Percentiles rank a stretch among this genome's conserved stretches.
These are phyloP conservation scores for Boechera stricta DNA, from an alignment of 345 rosid genomes.

Conservation along the genomic window DNA sequence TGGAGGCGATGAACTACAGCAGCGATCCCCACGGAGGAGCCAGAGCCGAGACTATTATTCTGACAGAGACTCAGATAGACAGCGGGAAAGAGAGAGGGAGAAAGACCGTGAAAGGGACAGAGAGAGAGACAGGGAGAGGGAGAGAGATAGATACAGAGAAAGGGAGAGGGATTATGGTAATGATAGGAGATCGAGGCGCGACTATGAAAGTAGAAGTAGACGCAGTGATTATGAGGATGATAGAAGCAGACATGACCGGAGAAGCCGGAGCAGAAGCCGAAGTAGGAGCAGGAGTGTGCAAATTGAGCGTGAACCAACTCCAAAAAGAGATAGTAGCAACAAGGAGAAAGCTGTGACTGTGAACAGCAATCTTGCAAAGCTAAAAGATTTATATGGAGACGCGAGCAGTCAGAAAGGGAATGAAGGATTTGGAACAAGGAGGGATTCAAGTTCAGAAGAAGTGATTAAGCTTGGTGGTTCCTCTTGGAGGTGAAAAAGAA, in stretches of 20 bases:
- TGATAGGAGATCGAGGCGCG: conserved; percentile 53
- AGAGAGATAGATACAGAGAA: conserved; percentile 49
- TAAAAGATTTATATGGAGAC: conserved; percentile 89
- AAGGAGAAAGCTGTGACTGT: conserved; percentile 59
- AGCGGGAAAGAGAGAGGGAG: conserved; percentile 52
- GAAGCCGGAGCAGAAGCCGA: conserved; percentile 68
- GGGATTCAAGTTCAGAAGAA: conserved; percentile 75
- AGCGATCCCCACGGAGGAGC: conserved; percentile 73
- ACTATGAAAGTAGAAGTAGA: conserved; percentile 52
- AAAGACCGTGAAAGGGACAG: conserved; percentile 50
- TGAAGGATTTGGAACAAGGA: conserved; percentile 54
- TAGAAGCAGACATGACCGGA: conserved; percentile 49
- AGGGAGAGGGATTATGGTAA: conserved; percentile 51
- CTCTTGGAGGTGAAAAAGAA: conserved; percentile 59
- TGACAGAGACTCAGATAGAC: conserved; percentile 67
- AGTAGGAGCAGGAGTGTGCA: conserved; percentile 75
- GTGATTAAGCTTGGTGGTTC: conserved; percentile 92
- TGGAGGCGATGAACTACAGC: conserved; percentile 51
- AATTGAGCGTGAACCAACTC: conserved; percentile 61
- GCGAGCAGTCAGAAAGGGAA: conserved; percentile 57
- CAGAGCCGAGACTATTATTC: conserved; percentile 70
- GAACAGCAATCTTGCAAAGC: conserved; percentile 86
- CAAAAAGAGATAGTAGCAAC: conserved; percentile 52
- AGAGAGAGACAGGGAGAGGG: conserved; percentile 50
- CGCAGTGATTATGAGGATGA: conserved; percentile 56